phyloP scores from a whole-genome alignment of 345 rosid genomes.

The Syzygium jambos region DNA sequence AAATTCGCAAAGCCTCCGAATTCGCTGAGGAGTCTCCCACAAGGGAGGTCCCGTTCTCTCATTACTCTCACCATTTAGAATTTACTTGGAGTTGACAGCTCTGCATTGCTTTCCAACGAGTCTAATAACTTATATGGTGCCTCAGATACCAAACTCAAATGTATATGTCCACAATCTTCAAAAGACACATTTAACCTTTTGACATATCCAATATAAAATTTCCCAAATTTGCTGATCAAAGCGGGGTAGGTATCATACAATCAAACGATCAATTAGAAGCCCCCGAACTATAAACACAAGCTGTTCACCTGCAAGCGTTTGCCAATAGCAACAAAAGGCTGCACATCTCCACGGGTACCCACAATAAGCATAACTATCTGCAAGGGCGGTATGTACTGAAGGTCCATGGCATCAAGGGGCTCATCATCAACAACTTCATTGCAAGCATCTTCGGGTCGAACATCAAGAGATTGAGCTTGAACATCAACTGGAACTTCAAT shows the following conservation, averaged over 20 bases:
- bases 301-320: slow-evolving; percentile 64
- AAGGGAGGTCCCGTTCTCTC: neutral
- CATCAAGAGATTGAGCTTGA: slow-evolving; percentile 37
- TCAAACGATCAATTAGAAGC: neutral
- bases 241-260: neutral
- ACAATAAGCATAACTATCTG: slow-evolving; percentile 60
- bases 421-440: slow-evolving; percentile 42
- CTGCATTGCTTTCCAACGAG: neutral
- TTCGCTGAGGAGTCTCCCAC: neutral
- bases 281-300: neutral
- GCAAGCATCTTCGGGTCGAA: slow-evolving; percentile 16
- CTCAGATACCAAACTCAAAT: neutral
- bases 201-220: neutral
- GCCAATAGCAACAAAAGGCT: slow-evolving; percentile 83
- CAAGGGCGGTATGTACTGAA: slow-evolving; percentile 63
- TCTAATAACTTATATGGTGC: neutral
- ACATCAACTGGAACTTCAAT: slow-evolving; percentile 82
- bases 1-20: neutral
- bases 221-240: neutral
- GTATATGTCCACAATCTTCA: neutral
- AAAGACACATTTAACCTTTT: neutral
- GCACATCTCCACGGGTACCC: slow-evolving; percentile 91
- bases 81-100: neutral
- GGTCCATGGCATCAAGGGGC: slow-evolving; percentile 53
- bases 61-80: neutral